A percentile compares a stretch with the other conserved stretches of the same genome.
Evolutionary conservation across 305 asterid genomes (phyloP).

Genomic region (Fraxinus baroniana): DNA sequence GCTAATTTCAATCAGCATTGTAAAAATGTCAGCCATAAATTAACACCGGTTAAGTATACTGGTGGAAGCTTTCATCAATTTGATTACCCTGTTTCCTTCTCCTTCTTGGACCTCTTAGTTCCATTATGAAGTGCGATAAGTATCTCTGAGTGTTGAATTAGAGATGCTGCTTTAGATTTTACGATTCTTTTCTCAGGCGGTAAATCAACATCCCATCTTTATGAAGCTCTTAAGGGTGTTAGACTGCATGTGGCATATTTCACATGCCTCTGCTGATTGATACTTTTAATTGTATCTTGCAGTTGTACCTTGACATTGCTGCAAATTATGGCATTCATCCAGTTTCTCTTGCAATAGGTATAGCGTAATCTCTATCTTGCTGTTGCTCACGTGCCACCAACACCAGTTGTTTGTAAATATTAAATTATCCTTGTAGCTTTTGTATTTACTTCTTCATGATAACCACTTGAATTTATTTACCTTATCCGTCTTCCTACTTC

Average conservation of each 20-base stretch:
- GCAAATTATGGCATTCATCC: conserved; percentile 60
- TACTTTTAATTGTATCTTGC: conserved; percentile 32
- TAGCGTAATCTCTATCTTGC: not conserved
- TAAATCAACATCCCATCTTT: not conserved
- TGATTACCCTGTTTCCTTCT: not conserved
- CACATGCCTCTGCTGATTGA: conserved; percentile 13
- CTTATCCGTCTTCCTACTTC: not conserved
- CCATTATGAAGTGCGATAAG: not conserved
- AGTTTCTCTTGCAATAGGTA: conserved; percentile 82
- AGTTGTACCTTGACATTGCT: conserved; percentile 63
- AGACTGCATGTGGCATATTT: conserved; percentile 6
- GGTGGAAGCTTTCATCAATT: too few relatives aligned
- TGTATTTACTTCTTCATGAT: conserved; percentile 14
- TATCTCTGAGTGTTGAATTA: conserved; percentile 2
- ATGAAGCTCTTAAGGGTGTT: conserved; percentile 10
- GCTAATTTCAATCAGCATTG: conserved; percentile 1
- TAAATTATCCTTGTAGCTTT: conserved; percentile 5
- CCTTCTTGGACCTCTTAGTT: not conserved
- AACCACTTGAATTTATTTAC: not conserved
- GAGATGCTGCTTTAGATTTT: conserved; percentile 16
- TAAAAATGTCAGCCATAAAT: not conserved
- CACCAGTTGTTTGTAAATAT: not conserved
- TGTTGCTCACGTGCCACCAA: not conserved
- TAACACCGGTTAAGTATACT: not conserved
- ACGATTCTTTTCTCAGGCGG: not conserved